Evolutionary conservation across 2,329 filamentous ascomycete species (phyloP).

Genomic region (Neocucurbitaria cava): DNA sequence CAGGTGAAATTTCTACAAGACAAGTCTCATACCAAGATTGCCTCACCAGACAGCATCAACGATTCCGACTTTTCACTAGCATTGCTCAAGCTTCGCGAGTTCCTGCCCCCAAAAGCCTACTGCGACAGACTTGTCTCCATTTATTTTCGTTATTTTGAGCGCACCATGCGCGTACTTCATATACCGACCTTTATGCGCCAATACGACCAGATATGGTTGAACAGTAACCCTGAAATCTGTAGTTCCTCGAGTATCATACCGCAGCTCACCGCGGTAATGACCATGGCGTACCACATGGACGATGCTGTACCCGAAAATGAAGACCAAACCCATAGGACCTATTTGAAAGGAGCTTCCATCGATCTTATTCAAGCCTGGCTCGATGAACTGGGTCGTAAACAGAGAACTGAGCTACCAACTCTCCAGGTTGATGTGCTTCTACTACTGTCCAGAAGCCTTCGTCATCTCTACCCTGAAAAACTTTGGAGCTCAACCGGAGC

Average conservation of each 20-base stretch:
- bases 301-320: slow-evolving; percentile 9
- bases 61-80: slow-evolving; percentile 19
- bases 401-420: slow-evolving; percentile 27
- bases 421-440: slow-evolving; percentile 27
- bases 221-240: slow-evolving; percentile 13
- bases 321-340: slow-evolving; percentile 12
- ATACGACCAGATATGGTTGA: slow-evolving; percentile 28
- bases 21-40: slow-evolving; percentile 16
- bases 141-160: slow-evolving; percentile 32
- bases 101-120: slow-evolving; percentile 25
- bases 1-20: slow-evolving; percentile 25
- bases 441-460: slow-evolving; percentile 19
- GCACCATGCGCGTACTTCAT: slow-evolving; percentile 33
- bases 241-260: slow-evolving; percentile 30
- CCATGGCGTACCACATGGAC: slow-evolving; percentile 30
- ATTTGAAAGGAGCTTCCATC: slow-evolving; percentile 21
- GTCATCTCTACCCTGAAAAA: slow-evolving; percentile 18
- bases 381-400: slow-evolving; percentile 28
- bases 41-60: slow-evolving; percentile 10
- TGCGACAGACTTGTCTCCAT: slow-evolving; percentile 29
- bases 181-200: slow-evolving; percentile 32
- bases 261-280: slow-evolving; percentile 26
- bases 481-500: slow-evolving; percentile 42
- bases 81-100: slow-evolving; percentile 25
- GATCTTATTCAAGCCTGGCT: slow-evolving; percentile 29